Evolutionary conservation across 768 basidiomycete species (phyloP), one percentile per base, ranked within the genome.

Genomic region (Gelatoporia subvermispora): DNA sequence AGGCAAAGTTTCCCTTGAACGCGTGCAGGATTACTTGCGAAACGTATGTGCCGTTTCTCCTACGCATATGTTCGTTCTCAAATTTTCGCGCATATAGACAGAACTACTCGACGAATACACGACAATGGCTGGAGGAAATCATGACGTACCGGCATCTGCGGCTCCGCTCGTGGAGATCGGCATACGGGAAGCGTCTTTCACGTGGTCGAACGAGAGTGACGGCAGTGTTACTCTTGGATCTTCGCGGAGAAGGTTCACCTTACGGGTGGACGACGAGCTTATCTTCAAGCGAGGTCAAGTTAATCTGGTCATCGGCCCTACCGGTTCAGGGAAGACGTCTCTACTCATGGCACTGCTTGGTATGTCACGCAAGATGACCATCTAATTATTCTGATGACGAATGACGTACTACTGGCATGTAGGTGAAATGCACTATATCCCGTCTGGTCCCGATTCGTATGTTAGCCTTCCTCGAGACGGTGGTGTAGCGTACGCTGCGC

Each of bases 291-390:
- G 62, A 8, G 75, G 75, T 15, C 56, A 65, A 48, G 71, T 82
- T 43, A 84, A 84, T 52, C 66, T 82, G 43, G 73, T 84, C 9
- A 65, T 83, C 35, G 82, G 83, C 1, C 76, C 79, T n/a, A n/a
- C n/a, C n/a, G n/a, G n/a, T n/a, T n/a, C n/a, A n/a, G n/a, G n/a
- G n/a, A n/a, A n/a, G n/a, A 84, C 84, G 0, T 81, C 79, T 0
- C 59, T 84, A 28, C 67, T 84, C 18, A 83, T 85, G 81, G 82
- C 83, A 1, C 63, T 83, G 35, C 70, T 82, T 10, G 74, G 67
- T 72, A 24, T 40, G 64, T 44, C 15, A 8, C 3, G 9, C 35
- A 9, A 11, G 21, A 24, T 3, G 8, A n/a, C 16, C n/a, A 22
- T 35, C 4, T 1, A 11, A 13, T 35, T 37, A 22, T 4, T 37